Base-by-base conservation (phyloP, 164 flowering plant species). In the Nelumbo lutea region DNA sequence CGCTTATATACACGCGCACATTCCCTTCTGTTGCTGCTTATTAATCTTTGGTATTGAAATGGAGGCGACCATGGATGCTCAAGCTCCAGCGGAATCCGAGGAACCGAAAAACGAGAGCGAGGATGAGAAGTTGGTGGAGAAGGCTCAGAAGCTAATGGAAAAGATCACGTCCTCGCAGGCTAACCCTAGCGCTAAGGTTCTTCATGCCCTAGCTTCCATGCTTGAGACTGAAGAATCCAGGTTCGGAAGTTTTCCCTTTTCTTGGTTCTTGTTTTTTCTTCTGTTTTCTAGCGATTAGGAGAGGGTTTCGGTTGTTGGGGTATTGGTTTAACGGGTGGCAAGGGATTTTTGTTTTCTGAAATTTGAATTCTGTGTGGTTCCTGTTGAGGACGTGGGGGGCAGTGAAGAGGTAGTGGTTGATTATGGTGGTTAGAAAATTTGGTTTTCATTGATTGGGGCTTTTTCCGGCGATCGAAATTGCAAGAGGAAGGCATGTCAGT, bases 201-300 rank as follows among this genome's bases (percentile, higher is more conserved):
- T 94, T 15, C 97, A 94, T 68, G 93, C 96, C 62, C 86, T 94
- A 11, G 82, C 97, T 64, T 84, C 93, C 50, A 80, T 94, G 64
- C 83, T 94, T 5, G 98, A 94, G 73, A 78, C 82, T 1, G 85
- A 92, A 62, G 98, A 94, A 79, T 75, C 90, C 52, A 83, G 88
- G 98, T 90, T 8, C 27, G 27, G 27, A 27, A 27, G 27, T 58
- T 15, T 59, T 8, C 39, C 42, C 61, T 41, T 71, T 41, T 53
- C 38, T 67, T 43, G 56, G 45, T 3, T 27, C 56, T 43, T 51
- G 10, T 11, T 38, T 45, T 10, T 45, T 4, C 47, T 52, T 4
- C 52, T 55, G 43, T 43, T 63, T 55, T 14, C 27, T 27, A 27
- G 0, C 27, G 27, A 27, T 27, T 27, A 27, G 27, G 27, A 27